Conservation (phyloP, 2,329 filamentous ascomycete genomes). For the Pochonia chlamydosporia region DNA sequence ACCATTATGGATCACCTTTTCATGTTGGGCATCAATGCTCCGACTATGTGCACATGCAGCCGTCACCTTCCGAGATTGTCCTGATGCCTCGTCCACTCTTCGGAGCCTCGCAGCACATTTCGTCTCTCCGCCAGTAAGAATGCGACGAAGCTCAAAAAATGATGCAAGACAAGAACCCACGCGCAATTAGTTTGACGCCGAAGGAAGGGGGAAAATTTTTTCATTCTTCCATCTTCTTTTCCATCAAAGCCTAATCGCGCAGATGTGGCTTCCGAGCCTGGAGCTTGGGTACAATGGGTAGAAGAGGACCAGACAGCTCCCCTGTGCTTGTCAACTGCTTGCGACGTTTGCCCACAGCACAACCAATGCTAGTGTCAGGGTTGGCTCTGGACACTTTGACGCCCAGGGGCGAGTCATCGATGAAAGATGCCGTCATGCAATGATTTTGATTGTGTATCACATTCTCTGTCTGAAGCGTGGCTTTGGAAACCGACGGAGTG, state of each 20-base stretch:
- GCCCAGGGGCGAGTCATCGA: too few species aligned
- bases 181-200: neutral
- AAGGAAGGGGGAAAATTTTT: neutral
- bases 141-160: neutral
- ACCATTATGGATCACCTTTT: slow-evolving; percentile 2
- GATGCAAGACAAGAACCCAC: neutral
- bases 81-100: neutral
- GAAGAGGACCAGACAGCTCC: neutral
- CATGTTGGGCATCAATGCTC: slow-evolving; percentile 17
- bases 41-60: neutral
- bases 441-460: too few species aligned
- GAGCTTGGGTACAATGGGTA: neutral
- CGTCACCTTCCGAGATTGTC: neutral
- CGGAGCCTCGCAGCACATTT: neutral
- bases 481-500: too few species aligned
- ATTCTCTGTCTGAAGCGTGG: too few species aligned
- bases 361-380: too few species aligned
- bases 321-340: neutral
- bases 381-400: neutral
- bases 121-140: neutral
- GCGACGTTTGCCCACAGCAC: too few species aligned
- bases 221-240: neutral
- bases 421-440: too few species aligned
- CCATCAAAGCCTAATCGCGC: too few species aligned
- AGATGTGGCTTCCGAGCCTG: neutral